Evolutionary conservation across 129 eudicot genomes (phyloP), one percentile per base, ranked within the genome.

Genomic region (Pseudognaphalium luteoalbum): DNA sequence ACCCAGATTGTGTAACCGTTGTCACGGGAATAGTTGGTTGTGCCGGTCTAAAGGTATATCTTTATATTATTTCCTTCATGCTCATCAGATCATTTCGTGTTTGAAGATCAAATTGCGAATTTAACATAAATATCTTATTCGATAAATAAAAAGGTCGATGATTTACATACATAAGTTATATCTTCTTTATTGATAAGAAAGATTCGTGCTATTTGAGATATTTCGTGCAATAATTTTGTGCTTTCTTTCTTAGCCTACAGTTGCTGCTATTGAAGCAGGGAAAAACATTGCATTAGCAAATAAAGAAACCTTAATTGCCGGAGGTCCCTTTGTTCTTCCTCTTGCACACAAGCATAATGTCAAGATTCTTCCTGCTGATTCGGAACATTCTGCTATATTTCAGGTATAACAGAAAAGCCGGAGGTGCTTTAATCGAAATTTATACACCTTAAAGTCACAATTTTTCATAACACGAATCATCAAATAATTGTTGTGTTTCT

Each of bases 21-120:
- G 99, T 94, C 68, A 94, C 99, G n/a, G 99, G 99, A 80, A 94
- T 94, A 54, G 96, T 94, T 72, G 99, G 99, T 68, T 94, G 99
- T 78, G 99, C 99, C 50, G 99, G 99, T 81, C 83, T 94, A 42
- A 94, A 94, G 97, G 99, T 94, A 84, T 57, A 30, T 30, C 5
- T 25, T 39, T 60, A n/a, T 52, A 60, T n/a, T 32, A 29, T 62
- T n/a, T 68, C 47, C 3, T 56, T 29, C 15, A 30, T 25, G 12
- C 42, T 75, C 71, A 60, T 30, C 11, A 5, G 8, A 2, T 16
- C 25, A 63, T 34, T 62, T 47, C n/a, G 6, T 47, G n/a, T 47
- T 47, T 47, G 54, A 47, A 1, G 54, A 47, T 3, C 54, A 15
- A 47, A 14, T 4, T 47, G 54, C 1, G 21, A 25, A 66, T 19